A percentile compares a stretch with the other conserved stretches of the same genome.
Conservation (phyloP, 805 yeast species). For the Wickerhamiella azymoides region DNA sequence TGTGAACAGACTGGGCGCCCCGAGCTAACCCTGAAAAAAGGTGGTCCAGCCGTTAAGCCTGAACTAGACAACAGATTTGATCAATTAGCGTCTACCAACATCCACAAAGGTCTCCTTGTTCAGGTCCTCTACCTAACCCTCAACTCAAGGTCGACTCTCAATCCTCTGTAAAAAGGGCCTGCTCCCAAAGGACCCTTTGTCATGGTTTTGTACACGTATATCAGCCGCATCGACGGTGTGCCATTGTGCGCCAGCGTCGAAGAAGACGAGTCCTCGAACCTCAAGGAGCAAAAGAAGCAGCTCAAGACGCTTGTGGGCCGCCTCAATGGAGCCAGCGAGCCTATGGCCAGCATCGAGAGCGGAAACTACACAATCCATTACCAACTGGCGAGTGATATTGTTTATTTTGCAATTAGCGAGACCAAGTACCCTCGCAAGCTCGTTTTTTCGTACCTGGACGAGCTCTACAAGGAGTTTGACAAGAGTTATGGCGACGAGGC, state of each 20-base stretch:
- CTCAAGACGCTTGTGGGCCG: constrained; percentile 63
- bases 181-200: not conserved
- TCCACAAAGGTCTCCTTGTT: no score
- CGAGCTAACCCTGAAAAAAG: no score
- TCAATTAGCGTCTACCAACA: no score
- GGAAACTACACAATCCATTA: constrained; percentile 66
- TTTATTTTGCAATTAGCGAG: constrained; percentile 69
- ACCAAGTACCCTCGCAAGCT: constrained; percentile 71
- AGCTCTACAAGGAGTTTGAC: constrained; percentile 66
- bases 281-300: constrained; percentile 70
- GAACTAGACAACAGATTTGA: no score
- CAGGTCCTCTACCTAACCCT: not conserved
- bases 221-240: constrained; percentile 36
- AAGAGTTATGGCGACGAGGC: constrained; percentile 66
- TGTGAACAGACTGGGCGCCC: no score
- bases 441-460: constrained; percentile 76
- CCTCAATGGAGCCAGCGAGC: constrained; percentile 65
- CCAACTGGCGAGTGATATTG: constrained; percentile 45
- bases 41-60: no score
- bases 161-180: not conserved
- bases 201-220: constrained; percentile 26
- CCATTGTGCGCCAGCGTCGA: constrained; percentile 90
- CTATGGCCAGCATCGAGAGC: constrained; percentile 72
- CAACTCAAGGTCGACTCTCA: not conserved
- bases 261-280: constrained; percentile 42